Conservation (phyloP, 495 filamentous ascomycete species). For the Aspergillus olivimuriae region DNA sequence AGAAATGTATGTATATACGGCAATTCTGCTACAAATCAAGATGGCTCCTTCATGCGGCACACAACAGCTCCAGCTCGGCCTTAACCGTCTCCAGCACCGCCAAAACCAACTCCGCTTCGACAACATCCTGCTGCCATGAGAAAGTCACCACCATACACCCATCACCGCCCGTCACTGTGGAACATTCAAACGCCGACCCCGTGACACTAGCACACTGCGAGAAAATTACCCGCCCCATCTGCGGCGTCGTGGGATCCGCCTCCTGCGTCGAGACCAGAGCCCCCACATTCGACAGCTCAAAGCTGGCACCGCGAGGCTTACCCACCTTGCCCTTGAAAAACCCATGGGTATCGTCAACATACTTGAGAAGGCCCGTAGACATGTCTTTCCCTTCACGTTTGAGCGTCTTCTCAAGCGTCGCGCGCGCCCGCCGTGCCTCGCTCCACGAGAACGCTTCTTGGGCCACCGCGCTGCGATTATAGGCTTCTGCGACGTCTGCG, state of each 20-base stretch:
- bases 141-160: conserved; percentile 29
- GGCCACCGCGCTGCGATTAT: conserved; percentile 8
- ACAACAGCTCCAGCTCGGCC: conserved; percentile 14
- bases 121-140: conserved; percentile 34
- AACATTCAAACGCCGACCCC: conserved; percentile 31
- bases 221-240: conserved; percentile 32
- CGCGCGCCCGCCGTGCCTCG: conserved; percentile 27
- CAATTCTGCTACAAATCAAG: conserved; percentile 8
- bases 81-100: conserved; percentile 16
- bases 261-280: conserved; percentile 20
- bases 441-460: conserved; percentile 26
- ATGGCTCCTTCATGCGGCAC: background rate
- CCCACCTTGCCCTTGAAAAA: conserved; percentile 31
- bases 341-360: conserved; percentile 23
- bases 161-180: conserved; percentile 34
- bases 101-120: conserved; percentile 21
- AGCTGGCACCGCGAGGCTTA: conserved; percentile 21
- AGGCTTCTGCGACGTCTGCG: conserved; percentile 16
- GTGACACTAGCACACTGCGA: conserved; percentile 41
- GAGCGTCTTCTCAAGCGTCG: conserved; percentile 22
- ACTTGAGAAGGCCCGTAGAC: conserved; percentile 31
- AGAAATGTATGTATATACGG: background rate
- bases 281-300: conserved; percentile 43
- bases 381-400: conserved; percentile 27
- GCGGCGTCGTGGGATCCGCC: conserved; percentile 14